phyloP scores from a whole-genome alignment of 106 monocot species.

The Allium sativum region DNA sequence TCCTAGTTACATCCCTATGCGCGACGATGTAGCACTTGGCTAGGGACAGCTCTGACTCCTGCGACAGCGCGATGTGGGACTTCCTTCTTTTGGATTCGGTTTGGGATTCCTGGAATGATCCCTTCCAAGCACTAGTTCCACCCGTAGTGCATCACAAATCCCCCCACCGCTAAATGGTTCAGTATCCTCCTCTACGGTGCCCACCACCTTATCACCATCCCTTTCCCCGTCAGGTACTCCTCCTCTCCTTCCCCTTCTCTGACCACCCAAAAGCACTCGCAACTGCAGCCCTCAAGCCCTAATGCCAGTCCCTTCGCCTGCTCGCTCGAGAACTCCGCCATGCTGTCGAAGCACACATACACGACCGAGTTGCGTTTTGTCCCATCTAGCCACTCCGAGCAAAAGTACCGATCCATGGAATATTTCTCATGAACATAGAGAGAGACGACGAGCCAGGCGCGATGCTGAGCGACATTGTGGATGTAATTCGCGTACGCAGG shows the following conservation, averaged over 20 bases:
- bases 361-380: conserved; percentile 11
- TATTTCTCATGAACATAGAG: neutral
- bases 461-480: neutral
- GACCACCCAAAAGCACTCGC: conserved; percentile 11
- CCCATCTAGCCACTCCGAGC: conserved; percentile 19
- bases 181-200: conserved; percentile 22
- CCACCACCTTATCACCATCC: conserved; percentile 16
- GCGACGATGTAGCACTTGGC: too few relatives aligned
- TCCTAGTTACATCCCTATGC: too few relatives aligned
- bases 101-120: conserved; percentile 15
- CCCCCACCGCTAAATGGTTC: conserved; percentile 13
- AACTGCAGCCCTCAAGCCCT: conserved; percentile 5
- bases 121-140: conserved; percentile 25
- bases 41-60: too few relatives aligned
- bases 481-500: conserved; percentile 7
- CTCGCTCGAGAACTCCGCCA: conserved; percentile 1
- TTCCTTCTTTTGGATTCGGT: too few relatives aligned
- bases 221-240: conserved; percentile 9
- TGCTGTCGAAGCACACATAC: conserved; percentile 22
- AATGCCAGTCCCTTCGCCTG: conserved; percentile 15
- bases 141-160: conserved; percentile 32
- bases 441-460: conserved; percentile 11
- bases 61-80: too few relatives aligned
- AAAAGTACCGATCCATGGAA: neutral
- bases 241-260: neutral